A percentile compares a stretch with the other conserved stretches of the same genome.
These are phyloP conservation scores for Phylloporus scabripes DNA, from an alignment of 768 basidiomycete genomes.

Conservation along the genomic window DNA sequence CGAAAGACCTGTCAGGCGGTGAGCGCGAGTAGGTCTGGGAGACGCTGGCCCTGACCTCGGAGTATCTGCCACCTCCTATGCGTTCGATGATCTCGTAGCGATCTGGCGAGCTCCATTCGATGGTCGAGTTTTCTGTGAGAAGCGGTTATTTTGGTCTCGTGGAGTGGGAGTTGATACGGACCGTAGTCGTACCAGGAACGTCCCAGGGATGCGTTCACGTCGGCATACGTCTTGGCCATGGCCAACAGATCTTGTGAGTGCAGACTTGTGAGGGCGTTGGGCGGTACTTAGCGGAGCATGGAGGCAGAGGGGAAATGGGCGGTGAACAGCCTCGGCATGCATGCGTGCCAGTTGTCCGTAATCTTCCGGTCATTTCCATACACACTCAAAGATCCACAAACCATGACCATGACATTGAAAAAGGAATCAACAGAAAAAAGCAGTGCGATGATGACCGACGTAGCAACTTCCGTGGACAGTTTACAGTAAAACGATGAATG, in stretches of 20 bases:
- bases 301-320: constrained; percentile 17
- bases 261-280: constrained; percentile 18
- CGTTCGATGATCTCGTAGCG: constrained; percentile 62
- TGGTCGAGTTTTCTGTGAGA: constrained; percentile 45
- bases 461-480: constrained; percentile 16
- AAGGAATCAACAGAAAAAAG: constrained; percentile 1
- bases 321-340: constrained; percentile 17
- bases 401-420: constrained; percentile 13
- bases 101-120: constrained; percentile 63
- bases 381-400: not conserved
- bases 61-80: constrained; percentile 62
- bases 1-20: constrained; percentile 45
- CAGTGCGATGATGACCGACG: constrained; percentile 23
- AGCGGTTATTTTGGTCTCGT: constrained; percentile 1
- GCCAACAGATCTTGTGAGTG: constrained; percentile 9
- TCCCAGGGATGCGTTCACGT: constrained; percentile 55
- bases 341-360: not conserved
- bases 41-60: constrained; percentile 38
- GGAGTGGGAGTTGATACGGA: constrained; percentile 22
- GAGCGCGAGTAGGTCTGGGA: not conserved
- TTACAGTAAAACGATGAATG: constrained; percentile 22
- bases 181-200: constrained; percentile 62
- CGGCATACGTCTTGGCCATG: constrained; percentile 50
- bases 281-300: constrained; percentile 21
- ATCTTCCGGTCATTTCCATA: not conserved